These are phyloP conservation scores for Smithsoniella earleae DNA, from an alignment of 163 green algal genomes.

Conservation along the genomic window DNA sequence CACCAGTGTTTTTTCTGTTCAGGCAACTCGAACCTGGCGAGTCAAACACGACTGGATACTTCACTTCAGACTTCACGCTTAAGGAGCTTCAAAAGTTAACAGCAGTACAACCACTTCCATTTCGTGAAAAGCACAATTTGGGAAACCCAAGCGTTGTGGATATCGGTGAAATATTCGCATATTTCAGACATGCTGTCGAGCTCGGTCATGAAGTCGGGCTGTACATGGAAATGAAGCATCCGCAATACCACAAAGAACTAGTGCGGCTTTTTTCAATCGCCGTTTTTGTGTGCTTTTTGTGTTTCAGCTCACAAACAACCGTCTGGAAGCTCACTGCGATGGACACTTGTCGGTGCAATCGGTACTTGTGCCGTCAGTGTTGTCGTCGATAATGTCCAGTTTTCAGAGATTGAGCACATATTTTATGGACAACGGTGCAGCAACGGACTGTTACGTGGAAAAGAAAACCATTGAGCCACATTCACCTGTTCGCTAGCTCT, in stretches of 20 bases:
- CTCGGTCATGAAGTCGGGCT: background rate
- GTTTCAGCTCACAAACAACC: background rate
- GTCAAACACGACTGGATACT: background rate
- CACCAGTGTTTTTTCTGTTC: background rate
- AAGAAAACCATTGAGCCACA: too few species aligned
- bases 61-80: conserved; percentile 4
- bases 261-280: background rate
- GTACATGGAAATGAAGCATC: conserved; percentile 29
- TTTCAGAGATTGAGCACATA: too few species aligned
- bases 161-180: background rate
- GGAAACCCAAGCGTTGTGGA: background rate
- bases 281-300: background rate
- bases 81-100: background rate
- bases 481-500: too few species aligned
- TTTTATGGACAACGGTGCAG: too few species aligned
- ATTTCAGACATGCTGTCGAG: background rate
- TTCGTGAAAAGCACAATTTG: background rate
- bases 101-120: background rate
- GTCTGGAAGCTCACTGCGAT: too few species aligned
- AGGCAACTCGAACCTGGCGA: background rate
- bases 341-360: too few species aligned
- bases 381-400: too few species aligned
- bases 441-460: too few species aligned
- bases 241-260: conserved; percentile 10
- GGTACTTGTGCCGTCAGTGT: too few species aligned